These are phyloP conservation scores for Phytophthora gonapodyides DNA, from an alignment of 352 stramenopile species.

Conservation along the genomic window DNA sequence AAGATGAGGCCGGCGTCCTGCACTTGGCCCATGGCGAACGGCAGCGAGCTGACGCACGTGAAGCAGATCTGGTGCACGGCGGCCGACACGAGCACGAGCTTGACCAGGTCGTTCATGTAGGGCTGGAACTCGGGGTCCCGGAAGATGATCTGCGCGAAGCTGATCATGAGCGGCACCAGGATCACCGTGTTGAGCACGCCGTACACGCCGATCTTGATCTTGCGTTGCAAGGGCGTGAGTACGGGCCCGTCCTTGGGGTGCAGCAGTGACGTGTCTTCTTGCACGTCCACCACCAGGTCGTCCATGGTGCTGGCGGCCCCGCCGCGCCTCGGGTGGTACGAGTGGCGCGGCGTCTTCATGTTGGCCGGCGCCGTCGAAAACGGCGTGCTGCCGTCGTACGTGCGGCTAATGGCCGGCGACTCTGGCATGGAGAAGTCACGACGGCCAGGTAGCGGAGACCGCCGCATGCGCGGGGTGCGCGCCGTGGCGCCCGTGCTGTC, in stretches of 20 bases:
- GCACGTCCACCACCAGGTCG: constrained; percentile 39
- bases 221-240: constrained; percentile 30
- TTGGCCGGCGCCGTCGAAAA: constrained; percentile 22
- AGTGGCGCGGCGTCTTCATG: constrained; percentile 60
- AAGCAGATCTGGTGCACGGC: constrained; percentile 87
- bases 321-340: constrained; percentile 46
- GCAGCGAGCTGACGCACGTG: constrained; percentile 90
- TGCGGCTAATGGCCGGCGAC: constrained; percentile 39
- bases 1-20: constrained; percentile 99
- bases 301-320: constrained; percentile 20
- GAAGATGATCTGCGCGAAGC: constrained; percentile 97
- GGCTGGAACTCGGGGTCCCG: constrained; percentile 90
- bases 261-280: constrained; percentile 29
- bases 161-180: constrained; percentile 87
- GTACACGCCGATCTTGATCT: constrained; percentile 80
- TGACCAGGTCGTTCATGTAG: constrained; percentile 93
- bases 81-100: constrained; percentile 93
- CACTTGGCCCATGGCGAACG: constrained; percentile 98
- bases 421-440: constrained; percentile 25
- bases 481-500: constrained; percentile 82
- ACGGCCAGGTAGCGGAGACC: constrained; percentile 31
- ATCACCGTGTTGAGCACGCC: constrained; percentile 96
- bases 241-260: constrained; percentile 12
- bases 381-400: constrained; percentile 42
- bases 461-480: constrained; percentile 62